phyloP scores from a whole-genome alignment of 2,329 filamentous ascomycete species.

The Fusarium hainanense region DNA sequence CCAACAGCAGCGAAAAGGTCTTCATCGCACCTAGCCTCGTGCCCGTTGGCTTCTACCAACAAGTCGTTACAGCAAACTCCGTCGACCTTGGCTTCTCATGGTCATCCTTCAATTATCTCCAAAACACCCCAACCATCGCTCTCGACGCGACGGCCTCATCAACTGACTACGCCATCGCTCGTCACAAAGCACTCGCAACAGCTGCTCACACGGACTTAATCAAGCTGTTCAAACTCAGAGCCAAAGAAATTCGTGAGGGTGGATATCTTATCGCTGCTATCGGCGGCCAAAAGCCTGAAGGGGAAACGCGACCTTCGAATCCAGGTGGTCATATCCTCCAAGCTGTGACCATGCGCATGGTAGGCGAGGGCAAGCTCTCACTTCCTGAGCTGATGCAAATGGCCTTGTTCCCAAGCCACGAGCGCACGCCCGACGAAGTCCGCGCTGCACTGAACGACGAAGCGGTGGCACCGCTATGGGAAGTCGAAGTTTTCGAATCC shows the following conservation, averaged over 20 bases:
- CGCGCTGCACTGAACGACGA: neutral
- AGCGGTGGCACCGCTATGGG: neutral
- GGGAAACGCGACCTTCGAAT: neutral
- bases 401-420: slow-evolving; percentile 7
- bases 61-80: neutral
- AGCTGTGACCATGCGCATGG: slow-evolving; percentile 8
- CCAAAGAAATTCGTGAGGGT: neutral
- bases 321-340: neutral
- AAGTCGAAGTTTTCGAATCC: neutral
- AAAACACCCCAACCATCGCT: neutral
- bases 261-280: neutral
- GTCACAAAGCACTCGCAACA: slow-evolving; percentile 2
- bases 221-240: slow-evolving; percentile 1
- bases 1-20: rapidly evolving
- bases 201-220: slow-evolving; percentile 5
- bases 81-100: slow-evolving; percentile 2
- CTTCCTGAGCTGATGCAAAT: slow-evolving; percentile 1
- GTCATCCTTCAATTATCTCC: slow-evolving; percentile 16
- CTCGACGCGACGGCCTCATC: slow-evolving; percentile 12
- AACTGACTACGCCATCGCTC: slow-evolving; percentile 8
- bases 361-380: neutral
- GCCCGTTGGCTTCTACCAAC: slow-evolving; percentile 4
- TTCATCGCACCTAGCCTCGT: neutral
- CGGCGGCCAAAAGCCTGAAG: slow-evolving; percentile 1
- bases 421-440: neutral